phyloP scores from a whole-genome alignment of 352 stramenopile species.

The Poterioochromonas sp. region DNA sequence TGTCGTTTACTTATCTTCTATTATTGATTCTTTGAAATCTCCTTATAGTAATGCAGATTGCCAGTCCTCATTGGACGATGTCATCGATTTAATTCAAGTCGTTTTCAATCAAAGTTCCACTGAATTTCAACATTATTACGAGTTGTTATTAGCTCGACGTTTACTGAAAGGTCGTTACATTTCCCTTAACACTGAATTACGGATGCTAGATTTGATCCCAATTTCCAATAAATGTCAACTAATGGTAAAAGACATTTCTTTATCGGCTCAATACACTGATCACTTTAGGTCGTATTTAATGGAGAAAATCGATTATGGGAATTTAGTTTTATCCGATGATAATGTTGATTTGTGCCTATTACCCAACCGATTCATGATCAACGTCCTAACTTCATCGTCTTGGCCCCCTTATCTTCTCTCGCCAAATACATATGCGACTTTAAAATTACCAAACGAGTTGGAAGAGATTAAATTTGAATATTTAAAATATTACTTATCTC shows the following conservation, averaged over 20 bases:
- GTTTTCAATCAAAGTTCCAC: background rate
- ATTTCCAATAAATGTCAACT: background rate
- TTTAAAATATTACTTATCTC: background rate
- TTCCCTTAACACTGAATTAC: background rate
- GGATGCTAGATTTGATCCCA: background rate
- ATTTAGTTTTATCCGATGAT: background rate
- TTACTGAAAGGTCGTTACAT: slow-evolving; percentile 6
- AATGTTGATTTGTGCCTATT: background rate
- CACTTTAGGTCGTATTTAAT: background rate
- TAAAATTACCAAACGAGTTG: background rate
- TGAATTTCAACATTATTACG: slow-evolving; percentile 27
- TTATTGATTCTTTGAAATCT: background rate
- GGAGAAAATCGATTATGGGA: background rate
- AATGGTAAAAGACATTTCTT: slow-evolving; percentile 3
- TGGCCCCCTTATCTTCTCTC: background rate
- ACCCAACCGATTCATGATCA: background rate
- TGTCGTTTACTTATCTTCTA: background rate
- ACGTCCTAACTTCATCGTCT: background rate
- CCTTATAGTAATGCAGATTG: background rate
- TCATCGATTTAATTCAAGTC: slow-evolving; percentile 4
- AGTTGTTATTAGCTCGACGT: background rate
- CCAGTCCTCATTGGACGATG: background rate
- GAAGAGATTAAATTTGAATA: slow-evolving; percentile 1
- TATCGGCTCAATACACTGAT: background rate
- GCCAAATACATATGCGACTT: background rate